Conservation (phyloP, 2,329 filamentous ascomycete species). For the Fusarium luffae region DNA sequence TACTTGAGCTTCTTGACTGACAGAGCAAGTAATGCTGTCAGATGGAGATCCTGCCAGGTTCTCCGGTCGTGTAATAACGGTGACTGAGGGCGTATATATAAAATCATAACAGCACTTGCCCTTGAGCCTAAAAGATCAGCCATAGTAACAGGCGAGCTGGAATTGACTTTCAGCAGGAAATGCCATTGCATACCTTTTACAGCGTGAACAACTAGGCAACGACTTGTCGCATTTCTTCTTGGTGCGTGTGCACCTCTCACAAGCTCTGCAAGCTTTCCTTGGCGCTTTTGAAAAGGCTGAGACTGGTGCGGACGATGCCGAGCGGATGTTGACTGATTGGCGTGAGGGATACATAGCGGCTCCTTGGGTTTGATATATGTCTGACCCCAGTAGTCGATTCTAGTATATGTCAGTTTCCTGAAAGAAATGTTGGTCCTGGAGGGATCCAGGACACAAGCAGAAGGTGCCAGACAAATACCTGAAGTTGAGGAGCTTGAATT, state of each 20-base stretch:
- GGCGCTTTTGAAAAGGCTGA: constrained; percentile 40
- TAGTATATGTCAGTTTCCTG: neutral
- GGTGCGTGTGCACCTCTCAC: constrained; percentile 51
- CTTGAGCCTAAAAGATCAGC: constrained; percentile 31
- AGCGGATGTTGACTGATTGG: constrained; percentile 32
- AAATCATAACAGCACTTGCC: constrained; percentile 51
- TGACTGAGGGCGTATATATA: constrained; percentile 49
- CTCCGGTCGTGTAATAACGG: constrained; percentile 44
- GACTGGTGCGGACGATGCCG: constrained; percentile 35
- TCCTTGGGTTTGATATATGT: neutral
- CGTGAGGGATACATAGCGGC: constrained; percentile 16
- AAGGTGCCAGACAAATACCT: neutral
- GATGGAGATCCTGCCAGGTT: constrained; percentile 27
- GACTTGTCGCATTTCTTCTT: constrained; percentile 54
- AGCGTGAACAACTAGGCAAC: constrained; percentile 49
- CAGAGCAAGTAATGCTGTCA: neutral
- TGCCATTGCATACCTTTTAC: constrained; percentile 44
- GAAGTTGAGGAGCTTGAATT: neutral
- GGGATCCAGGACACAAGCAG: too few species aligned
- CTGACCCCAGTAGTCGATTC: too few species aligned
- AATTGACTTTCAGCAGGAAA: neutral
- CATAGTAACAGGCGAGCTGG: neutral
- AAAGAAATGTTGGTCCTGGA: too few species aligned
- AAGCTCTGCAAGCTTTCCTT: constrained; percentile 49
- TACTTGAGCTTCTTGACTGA: neutral